A percentile compares a stretch with the other conserved stretches of the same genome.
Evolutionary conservation across 257 asterid genomes (phyloP).

Genomic region (Solanum peruvianum): DNA sequence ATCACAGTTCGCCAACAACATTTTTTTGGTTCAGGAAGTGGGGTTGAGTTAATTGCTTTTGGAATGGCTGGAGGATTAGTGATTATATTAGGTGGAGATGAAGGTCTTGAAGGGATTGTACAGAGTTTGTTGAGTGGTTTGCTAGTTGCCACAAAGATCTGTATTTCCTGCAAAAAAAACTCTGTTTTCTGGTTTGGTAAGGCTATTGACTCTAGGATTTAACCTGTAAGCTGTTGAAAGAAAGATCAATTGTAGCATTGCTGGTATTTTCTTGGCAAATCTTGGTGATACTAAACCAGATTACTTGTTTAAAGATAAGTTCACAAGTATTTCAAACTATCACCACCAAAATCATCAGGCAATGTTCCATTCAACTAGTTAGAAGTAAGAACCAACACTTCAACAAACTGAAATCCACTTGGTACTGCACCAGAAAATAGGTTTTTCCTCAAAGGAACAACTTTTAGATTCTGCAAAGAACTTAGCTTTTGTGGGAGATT

Average conservation of each 20-base stretch:
- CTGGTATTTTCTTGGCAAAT: constrained; percentile 50
- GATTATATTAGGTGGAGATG: constrained; percentile 41
- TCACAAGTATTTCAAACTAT: constrained; percentile 47
- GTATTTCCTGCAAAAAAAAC: constrained; percentile 55
- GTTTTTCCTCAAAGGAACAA: constrained; percentile 49
- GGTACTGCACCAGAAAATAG: constrained; percentile 44
- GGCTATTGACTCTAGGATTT: constrained; percentile 42
- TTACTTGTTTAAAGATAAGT: constrained; percentile 66
- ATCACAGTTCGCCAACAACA: background rate
- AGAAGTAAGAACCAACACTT: constrained; percentile 49
- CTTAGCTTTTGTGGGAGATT: constrained; percentile 30
- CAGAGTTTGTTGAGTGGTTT: constrained; percentile 56
- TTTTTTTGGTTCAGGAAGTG: background rate
- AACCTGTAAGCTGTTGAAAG: constrained; percentile 48
- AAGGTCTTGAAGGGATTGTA: constrained; percentile 46
- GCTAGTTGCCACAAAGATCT: constrained; percentile 48
- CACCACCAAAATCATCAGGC: constrained; percentile 61
- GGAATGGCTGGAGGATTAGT: constrained; percentile 73
- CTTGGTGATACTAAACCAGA: constrained; percentile 46
- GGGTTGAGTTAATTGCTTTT: constrained; percentile 25
- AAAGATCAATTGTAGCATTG: constrained; percentile 50
- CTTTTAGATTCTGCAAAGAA: constrained; percentile 22
- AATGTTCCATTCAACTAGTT: constrained; percentile 56
- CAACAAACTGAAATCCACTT: constrained; percentile 21
- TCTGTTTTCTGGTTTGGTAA: constrained; percentile 55